Base-by-base conservation (phyloP, 768 basidiomycete species). In the Serendipita vermifera region DNA sequence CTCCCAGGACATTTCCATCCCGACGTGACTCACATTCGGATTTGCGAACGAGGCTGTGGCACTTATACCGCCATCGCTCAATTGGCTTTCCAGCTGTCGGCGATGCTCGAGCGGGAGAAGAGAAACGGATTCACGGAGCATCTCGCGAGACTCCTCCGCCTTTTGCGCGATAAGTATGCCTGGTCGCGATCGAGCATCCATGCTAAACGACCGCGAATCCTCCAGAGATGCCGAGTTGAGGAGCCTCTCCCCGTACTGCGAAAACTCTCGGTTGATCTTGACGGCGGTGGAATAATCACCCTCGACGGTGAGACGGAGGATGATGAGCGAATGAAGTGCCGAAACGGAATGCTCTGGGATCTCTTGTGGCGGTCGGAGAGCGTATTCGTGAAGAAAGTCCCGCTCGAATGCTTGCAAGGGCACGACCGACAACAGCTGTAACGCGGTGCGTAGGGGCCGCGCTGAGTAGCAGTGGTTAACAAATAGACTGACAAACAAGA, bases 1-100 rank as follows among this genome's bases (percentile, higher is more conserved):
- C 14, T 51, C 46, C 46, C 46, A 51, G 9, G 46, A 51, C 46
- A 51, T 51, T 13, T 51, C 46, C 46, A 51, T 51, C 46, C 39
- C 39, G 15, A 20, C 26, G 39, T 41, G 9, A n/a, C 7, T 41
- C 39, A 36, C 9, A 36, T 36, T 9, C 9, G 35, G 35, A 36
- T 36, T 36, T n/a, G 35, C 35, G n/a, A 36, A 36, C 35, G 35
- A 36, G 9, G 35, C n/a, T 36, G 35, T 9, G 35, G 35, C 9
- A 9, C n/a, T 51, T 22, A 51, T 27, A 22, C n/a, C 46, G 27
- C 15, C 29, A 9, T 51, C 46, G 46, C 32, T 51, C 5, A 51
- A 27, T 31, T 51, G 20, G 24, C 46, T 51, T 31, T 51, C 46
- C 22, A 51, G 29, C 15, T 9, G 24, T 22, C 46, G 9, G 26